Base-by-base conservation (phyloP, 805 yeast species). In the Lachancea sp. region DNA sequence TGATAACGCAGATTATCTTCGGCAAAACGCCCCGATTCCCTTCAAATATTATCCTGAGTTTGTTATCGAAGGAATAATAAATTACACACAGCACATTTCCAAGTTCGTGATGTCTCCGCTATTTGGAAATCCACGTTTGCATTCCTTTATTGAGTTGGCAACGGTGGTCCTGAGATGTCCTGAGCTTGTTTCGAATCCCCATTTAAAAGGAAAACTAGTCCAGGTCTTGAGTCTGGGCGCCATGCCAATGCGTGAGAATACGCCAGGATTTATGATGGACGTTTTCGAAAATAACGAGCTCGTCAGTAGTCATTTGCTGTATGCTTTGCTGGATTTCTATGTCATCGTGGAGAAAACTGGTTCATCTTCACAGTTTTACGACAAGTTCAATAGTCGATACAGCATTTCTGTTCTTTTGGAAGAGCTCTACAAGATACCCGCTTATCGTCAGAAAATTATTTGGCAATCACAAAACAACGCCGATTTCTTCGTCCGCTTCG, bases 341-440 rank as follows among this genome's bases (percentile, higher is more conserved):
- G 95, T 93, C 30, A 87, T 86, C 73, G 90, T 91, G 41, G 99
- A 93, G 63, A 89, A 86, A 58, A 93, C 99, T 0, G 99, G 99
- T 9, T 84, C 96, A 1, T 82, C 91, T 7, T 81, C 95, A 0
- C 98, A 93, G 65, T 93, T 91, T 60, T 91, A 91, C 63, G 99
- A 93, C 64, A 93, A 93, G 66, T 93, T 93, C 69, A 90, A 88
- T 63, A 78, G 87, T 36, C 77, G 99, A 62, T 91, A 81, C 65
- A 83, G 87, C 60, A 86, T 93, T 25, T 84, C 96, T 0, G 77
- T 77, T 38, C 83, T 93, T 29, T 68, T 93, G 56, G 91, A 88
- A 61, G 81, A 81, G 54, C 69, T 93, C 44, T 93, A 97, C 95
- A 75, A 80, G 47, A 78, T 78, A 53, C 82, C 81, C 18, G 60